Base-by-base conservation (phyloP, 2,329 filamentous ascomycete species). In the Teratosphaeria pseudoeucalypti region DNA sequence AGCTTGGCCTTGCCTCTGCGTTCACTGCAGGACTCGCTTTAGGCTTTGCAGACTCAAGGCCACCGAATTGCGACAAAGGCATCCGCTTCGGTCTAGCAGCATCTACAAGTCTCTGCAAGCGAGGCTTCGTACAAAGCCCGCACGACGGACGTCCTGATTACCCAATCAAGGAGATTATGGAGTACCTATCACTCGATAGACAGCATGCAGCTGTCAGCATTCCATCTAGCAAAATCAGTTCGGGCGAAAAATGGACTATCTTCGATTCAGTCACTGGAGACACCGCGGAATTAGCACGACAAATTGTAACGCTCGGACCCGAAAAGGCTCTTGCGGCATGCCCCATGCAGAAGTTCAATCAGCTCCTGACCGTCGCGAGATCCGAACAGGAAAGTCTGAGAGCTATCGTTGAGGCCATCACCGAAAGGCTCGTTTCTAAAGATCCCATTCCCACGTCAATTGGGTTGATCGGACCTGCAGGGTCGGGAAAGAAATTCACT, bases 1-100 rank as follows among this genome's bases (percentile, higher is more conserved):
- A 71, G 68, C 63, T 67, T 52, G 70, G 65, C 10, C 63, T 70
- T 6, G 60, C 68, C 11, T 67, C 68, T 47, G 69, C 68, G 16
- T 72, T 72, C 58, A 70, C 67, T 29, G 70, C 70, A 23, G 70
- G 68, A 12, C 70, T 72, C 54, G 65, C 69, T n/a, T 57, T 71
- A 12, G 70, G 69, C 14, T 71, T 71, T 52, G 63, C 69, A 53
- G 65, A 66, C 52, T 65, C 65, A n/a, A 64, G 65, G 12, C 67
- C 67, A 53, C 67, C 68, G 1, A 64, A 68, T 55, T 63, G 62
- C 34, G 68, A 71, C 19, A 66, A 61, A 52, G 69, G 65, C 39
- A 69, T 71, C 19, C 62, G 65, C 26, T 58, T 68, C 29, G 70
- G 70, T 7, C 66, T 72, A 16, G 61, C 69, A 56, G 68, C 68